Base-by-base conservation (phyloP, 106 monocot genomes). In the Apostasia ramifera region DNA sequence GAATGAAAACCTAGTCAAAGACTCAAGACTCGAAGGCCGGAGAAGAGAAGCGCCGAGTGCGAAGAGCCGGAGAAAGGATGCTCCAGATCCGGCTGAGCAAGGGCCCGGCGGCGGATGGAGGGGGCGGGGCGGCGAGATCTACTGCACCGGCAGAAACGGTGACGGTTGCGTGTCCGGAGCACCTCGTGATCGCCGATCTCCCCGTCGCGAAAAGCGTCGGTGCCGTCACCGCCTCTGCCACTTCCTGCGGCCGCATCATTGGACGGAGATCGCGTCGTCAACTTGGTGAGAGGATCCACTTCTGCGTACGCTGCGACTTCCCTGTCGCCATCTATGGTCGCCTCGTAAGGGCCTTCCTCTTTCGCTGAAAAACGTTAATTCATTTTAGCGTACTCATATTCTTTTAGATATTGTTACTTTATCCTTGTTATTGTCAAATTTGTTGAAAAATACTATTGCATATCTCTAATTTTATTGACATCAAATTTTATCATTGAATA, bases 21-120 rank as follows among this genome's bases (percentile, higher is more conserved):
- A 26, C 26, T 26, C 26, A 26, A 26, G 26, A 26, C 26, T 26
- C 26, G 50, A 8, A 8, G 37, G 47, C 48, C 6, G 37, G 37
- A 38, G 7, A 2, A 46, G 48, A 63, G 40, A 40, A 40, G 1
- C 14, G 43, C 47, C 12, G 13, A n/a, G 62, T n/a, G 13, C 10
- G 47, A 54, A 42, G 41, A 40, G 42, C 38, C 0, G 41, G 51
- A 54, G 41, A 67, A 54, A 68, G 48, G 13, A 93, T 93, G 93
- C 93, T 93, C 9, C 89, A 89, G 80, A 93, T 93, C 59, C 83
- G 93, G 13, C 70, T 93, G 64, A 93, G 68, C 89, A 93, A 89
- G 68, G 88, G 77, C 0, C 70, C 78, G 39, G 47, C 83, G 10
- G 46, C 65, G 65, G 84, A 75, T 45, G 80, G 82, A 45, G 82